phyloP scores from a whole-genome alignment of 78 protist genomes.

The Dictyostelium firmibasis region DNA sequence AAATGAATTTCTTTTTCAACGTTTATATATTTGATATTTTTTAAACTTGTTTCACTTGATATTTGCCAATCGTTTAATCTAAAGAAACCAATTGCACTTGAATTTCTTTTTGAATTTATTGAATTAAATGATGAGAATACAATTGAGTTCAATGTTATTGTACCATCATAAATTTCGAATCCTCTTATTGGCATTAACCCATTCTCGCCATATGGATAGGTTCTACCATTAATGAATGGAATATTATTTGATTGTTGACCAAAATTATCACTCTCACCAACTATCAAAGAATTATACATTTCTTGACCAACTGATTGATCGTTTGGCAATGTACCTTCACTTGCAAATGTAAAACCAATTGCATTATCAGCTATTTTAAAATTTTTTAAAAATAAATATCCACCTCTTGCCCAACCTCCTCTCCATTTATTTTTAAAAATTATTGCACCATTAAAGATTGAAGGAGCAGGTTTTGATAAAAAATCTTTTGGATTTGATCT shows the following conservation, averaged over 20 bases:
- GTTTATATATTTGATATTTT: not conserved
- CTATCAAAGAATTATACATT: not conserved
- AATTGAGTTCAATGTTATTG: not conserved
- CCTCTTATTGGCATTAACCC: conserved; percentile 53
- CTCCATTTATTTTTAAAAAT: conserved; percentile 57
- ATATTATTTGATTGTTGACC: not conserved
- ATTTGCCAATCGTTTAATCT: conserved; percentile 39
- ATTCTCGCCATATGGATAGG: conserved; percentile 65
- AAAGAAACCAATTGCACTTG: conserved; percentile 44
- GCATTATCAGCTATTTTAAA: conserved; percentile 58
- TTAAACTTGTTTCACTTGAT: not conserved
- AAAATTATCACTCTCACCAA: conserved; percentile 35
- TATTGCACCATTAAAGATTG: conserved; percentile 8
- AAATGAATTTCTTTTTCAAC: conserved; percentile 28
- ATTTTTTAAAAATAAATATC: not conserved
- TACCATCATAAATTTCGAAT: conserved; percentile 61
- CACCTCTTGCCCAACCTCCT: conserved; percentile 76
- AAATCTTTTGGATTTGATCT: not conserved
- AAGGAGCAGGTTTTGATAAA: not conserved
- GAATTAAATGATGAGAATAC: not conserved
- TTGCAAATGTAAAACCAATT: conserved; percentile 53
- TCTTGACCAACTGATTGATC: not conserved
- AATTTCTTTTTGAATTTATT: not conserved
- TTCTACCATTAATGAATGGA: conserved; percentile 10
- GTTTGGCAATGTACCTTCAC: conserved; percentile 8